Evolutionary conservation across 345 rosid species (phyloP), one percentile per base, ranked within the genome.

Genomic region (Luvunga scandens): DNA sequence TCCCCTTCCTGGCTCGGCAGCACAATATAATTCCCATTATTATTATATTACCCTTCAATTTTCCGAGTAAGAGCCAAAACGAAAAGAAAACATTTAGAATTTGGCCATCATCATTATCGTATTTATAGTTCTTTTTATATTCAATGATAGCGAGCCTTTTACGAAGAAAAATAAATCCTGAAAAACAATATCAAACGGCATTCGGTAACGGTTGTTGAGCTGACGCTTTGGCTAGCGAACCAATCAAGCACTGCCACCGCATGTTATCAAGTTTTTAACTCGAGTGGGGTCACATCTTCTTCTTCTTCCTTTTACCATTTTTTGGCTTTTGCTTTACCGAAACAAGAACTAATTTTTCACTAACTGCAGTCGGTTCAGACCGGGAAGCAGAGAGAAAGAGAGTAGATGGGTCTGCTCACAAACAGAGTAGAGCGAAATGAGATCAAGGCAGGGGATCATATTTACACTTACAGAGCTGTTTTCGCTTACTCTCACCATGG

Each of bases 401-500:
- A 55, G 82, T 78, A 84, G 71, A 96, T 96, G 99, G 99, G 99
- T 73, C 78, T 96, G 84, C 87, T 96, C 34, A 91, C 88, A 50
- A 88, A 96, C 88, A 90, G 89, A 85, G 86, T 87, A 38, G 98
- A 92, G 81, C 89, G 90, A 78, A 82, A 79, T 82, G 97, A 90
- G 83, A 78, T 96, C 85, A 90, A 83, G 56, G 82, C 98, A 36
- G 99, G 99, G 42, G 98, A 94, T 84, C 98, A 96, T 76, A 90
- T 96, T 86, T 96, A 96, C 87, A 90, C 98, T 86, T 96, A 96
- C 89, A 88, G 98, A 80, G 99, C 97, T 59, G 87, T 96, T 55
- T 96, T 94, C 84, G 77, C 99, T 78, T 94, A 96, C 82, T 94
- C 99, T 83, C 98, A 96, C 80, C 99, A 96, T 45, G 98, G 99